Evolutionary conservation across 805 yeast species (phyloP).

Genomic region (Geotrichum ghanense): DNA sequence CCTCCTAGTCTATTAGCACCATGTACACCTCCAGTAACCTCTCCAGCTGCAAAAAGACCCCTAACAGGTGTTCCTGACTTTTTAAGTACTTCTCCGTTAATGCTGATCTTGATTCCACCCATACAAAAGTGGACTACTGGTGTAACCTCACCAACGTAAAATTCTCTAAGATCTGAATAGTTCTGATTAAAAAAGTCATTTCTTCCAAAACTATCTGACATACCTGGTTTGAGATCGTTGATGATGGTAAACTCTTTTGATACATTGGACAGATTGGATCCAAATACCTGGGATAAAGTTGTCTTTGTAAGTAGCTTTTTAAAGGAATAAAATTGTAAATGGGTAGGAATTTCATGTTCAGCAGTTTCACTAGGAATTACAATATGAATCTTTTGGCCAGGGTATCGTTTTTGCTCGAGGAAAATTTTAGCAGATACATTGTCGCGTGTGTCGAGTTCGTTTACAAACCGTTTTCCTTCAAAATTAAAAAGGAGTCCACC

Average conservation of each 20-base stretch:
- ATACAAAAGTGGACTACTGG: constrained; percentile 54
- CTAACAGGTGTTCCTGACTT: constrained; percentile 23
- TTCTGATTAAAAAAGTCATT: background rate
- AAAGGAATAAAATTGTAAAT: background rate
- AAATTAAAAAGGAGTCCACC: constrained; percentile 48
- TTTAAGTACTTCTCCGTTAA: constrained; percentile 31
- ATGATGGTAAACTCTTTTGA: background rate
- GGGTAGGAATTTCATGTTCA: background rate
- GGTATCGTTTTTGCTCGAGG: background rate
- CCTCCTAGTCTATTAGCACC: constrained; percentile 48
- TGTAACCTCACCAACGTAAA: constrained; percentile 26
- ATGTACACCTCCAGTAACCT: constrained; percentile 49
- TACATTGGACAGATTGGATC: background rate
- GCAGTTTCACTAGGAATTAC: background rate
- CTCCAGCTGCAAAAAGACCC: constrained; percentile 46
- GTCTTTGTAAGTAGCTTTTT: background rate
- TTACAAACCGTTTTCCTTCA: constrained; percentile 45
- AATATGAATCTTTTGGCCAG: background rate
- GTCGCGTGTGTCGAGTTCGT: constrained; percentile 51
- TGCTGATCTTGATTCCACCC: constrained; percentile 54
- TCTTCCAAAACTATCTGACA: background rate
- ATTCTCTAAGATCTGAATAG: background rate
- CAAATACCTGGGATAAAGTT: background rate
- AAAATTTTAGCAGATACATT: constrained; percentile 48
- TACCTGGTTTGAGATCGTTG: background rate